phyloP scores from a whole-genome alignment of 305 asterid species.

The Fraxinus latifolia region DNA sequence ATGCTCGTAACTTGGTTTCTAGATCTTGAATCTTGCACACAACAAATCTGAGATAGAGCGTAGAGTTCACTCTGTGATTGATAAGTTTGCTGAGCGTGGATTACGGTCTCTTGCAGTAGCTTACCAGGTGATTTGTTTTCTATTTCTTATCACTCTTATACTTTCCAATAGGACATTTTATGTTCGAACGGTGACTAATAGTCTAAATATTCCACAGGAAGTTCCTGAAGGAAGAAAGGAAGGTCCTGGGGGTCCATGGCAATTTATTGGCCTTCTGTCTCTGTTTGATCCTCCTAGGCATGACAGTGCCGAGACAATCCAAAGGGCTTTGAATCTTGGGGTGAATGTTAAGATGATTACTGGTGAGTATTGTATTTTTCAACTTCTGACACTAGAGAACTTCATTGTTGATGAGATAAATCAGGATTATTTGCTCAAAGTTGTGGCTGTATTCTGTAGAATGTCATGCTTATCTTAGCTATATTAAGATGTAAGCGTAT shows the following conservation, averaged over 20 bases:
- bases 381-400: neutral
- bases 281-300: slow-evolving; percentile 83
- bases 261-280: slow-evolving; percentile 72
- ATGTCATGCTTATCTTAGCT: neutral
- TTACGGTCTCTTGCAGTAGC: slow-evolving; percentile 71
- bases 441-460: neutral
- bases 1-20: slow-evolving; percentile 19
- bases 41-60: slow-evolving; percentile 65
- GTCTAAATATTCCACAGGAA: slow-evolving; percentile 44
- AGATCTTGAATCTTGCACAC: slow-evolving; percentile 60
- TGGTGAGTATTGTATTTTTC: slow-evolving; percentile 37
- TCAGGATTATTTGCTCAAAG: neutral
- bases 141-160: slow-evolving; percentile 3
- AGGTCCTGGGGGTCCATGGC: slow-evolving; percentile 79
- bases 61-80: slow-evolving; percentile 57
- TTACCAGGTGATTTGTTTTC: slow-evolving; percentile 49
- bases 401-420: neutral
- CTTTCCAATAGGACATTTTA: neutral
- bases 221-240: slow-evolving; percentile 74
- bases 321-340: slow-evolving; percentile 73
- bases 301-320: slow-evolving; percentile 75
- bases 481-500: neutral
- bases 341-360: slow-evolving; percentile 86
- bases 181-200: neutral
- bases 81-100: slow-evolving; percentile 68